Evolutionary conservation across 768 basidiomycete species (phyloP).

Genomic region (Cystobasidium ongulense): DNA sequence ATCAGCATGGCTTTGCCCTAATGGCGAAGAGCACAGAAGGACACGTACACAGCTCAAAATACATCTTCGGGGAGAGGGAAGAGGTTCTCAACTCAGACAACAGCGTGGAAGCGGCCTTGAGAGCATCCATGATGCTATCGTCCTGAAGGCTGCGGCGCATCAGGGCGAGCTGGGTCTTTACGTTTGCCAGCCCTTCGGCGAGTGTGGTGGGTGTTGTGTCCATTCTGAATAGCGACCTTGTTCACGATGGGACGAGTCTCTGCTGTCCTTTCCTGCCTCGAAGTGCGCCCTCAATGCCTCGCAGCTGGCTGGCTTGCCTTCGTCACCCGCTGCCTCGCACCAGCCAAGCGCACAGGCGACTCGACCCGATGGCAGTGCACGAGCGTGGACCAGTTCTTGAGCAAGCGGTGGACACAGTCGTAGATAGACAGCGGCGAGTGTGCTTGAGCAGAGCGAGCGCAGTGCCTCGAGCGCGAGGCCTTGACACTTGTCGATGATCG

Average conservation of each 20-base stretch:
- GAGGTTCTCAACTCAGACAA: conserved; percentile 90
- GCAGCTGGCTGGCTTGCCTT: not conserved
- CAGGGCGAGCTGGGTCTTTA: conserved; percentile 36
- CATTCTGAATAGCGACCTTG: not conserved
- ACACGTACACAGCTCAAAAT: conserved; percentile 82
- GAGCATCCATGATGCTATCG: conserved; percentile 96
- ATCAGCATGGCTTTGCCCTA: not conserved
- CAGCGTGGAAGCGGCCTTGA: conserved; percentile 96
- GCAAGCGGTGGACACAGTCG: too few species aligned
- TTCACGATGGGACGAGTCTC: not conserved
- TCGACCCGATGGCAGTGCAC: not conserved
- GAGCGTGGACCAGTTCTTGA: not conserved
- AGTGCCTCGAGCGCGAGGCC: too few species aligned
- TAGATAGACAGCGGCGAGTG: too few species aligned
- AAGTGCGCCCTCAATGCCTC: not conserved
- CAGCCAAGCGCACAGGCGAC: not conserved
- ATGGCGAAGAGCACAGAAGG: conserved; percentile 39
- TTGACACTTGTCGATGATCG: too few species aligned
- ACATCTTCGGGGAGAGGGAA: conserved; percentile 88
- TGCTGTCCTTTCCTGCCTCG: not conserved
- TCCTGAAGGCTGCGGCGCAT: conserved; percentile 51
- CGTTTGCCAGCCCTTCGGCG: conserved; percentile 23
- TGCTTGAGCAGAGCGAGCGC: too few species aligned
- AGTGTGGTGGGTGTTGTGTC: not conserved
- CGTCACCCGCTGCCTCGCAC: not conserved